These are phyloP conservation scores for Eimeria maxima DNA, from an alignment of 169 alveolate genomes.

Conservation along the genomic window DNA sequence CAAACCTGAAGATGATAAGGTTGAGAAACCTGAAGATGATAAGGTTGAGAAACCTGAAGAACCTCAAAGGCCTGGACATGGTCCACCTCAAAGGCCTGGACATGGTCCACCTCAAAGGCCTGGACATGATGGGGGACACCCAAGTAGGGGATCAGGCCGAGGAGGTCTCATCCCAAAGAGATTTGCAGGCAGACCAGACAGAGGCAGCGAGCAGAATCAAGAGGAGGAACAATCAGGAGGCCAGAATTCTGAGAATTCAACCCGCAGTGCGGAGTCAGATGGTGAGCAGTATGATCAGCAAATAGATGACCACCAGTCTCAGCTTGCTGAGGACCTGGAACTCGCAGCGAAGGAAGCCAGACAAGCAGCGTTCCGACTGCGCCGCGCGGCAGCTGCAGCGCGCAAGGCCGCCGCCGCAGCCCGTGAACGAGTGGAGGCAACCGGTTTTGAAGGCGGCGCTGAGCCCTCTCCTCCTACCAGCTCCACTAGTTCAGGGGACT, in stretches of 20 bases:
- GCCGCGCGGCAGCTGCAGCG: constrained; percentile 32
- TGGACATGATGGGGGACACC: not conserved
- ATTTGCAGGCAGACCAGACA: not conserved
- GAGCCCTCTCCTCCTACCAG: not conserved
- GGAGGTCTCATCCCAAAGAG: constrained; percentile 33
- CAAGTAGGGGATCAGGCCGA: not conserved
- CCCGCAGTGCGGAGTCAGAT: not conserved
- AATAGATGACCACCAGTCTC: not conserved
- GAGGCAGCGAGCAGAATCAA: not conserved
- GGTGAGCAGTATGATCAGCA: not conserved
- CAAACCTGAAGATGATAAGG: not conserved
- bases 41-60: not conserved
- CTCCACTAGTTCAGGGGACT: not conserved
- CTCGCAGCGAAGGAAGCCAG: constrained; percentile 48
- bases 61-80: not conserved
- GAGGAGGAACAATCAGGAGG: not conserved
- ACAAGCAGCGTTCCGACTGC: constrained; percentile 53
- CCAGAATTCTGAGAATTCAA: not conserved
- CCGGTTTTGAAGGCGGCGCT: not conserved
- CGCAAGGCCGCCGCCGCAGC: constrained; percentile 48
- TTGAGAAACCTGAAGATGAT: not conserved
- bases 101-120: not conserved
- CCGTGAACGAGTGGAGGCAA: not conserved
- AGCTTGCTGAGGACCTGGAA: constrained; percentile 48
- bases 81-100: not conserved